A percentile compares a stretch with the other conserved stretches of the same genome.
phyloP scores from a whole-genome alignment of 768 basidiomycete species.

The Naganishia friedmannii region DNA sequence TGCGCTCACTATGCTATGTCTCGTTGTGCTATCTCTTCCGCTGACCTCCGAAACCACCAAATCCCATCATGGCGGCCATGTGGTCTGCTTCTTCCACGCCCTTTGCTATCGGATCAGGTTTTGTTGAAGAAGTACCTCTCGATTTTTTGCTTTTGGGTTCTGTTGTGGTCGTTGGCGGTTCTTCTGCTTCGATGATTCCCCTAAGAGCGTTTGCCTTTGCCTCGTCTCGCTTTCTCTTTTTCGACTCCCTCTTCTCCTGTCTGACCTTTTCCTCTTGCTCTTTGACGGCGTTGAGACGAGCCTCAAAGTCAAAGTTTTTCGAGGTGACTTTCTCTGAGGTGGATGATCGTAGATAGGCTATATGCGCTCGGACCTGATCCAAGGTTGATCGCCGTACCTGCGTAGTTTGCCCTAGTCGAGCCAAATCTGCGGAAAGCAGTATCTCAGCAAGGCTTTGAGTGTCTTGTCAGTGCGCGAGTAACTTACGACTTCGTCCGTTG shows the following conservation, averaged over 20 bases:
- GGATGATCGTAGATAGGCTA: slow-evolving; percentile 79
- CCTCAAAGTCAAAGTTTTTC: slow-evolving; percentile 91
- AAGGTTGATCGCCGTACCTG: slow-evolving; percentile 84
- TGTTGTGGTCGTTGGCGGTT: slow-evolving; percentile 15
- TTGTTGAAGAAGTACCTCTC: not conserved
- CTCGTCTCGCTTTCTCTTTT: slow-evolving; percentile 71
- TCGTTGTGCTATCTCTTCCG: slow-evolving; percentile 25
- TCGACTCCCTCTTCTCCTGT: slow-evolving; percentile 52
- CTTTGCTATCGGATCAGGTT: not conserved
- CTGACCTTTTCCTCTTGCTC: slow-evolving; percentile 67
- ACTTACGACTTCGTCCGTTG: slow-evolving; percentile 87
- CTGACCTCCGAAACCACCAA: slow-evolving; percentile 71
- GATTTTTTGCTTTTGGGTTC: slow-evolving; percentile 27
- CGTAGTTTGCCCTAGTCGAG: slow-evolving; percentile 92
- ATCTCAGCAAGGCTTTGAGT: not conserved
- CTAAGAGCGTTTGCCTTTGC: slow-evolving; percentile 40
- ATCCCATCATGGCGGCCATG: slow-evolving; percentile 83
- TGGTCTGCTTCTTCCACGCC: slow-evolving; percentile 18
- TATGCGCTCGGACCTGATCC: slow-evolving; percentile 85
- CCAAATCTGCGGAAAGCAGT: slow-evolving; percentile 66
- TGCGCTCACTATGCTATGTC: not conserved
- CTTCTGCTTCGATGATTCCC: slow-evolving; percentile 12
- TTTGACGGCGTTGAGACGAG: slow-evolving; percentile 77
- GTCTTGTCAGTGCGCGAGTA: not conserved
- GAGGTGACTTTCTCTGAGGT: slow-evolving; percentile 77